Evolutionary conservation across 1,139 yeast genomes (phyloP).

Genomic region (Sugiyamaella grinbergsii): DNA sequence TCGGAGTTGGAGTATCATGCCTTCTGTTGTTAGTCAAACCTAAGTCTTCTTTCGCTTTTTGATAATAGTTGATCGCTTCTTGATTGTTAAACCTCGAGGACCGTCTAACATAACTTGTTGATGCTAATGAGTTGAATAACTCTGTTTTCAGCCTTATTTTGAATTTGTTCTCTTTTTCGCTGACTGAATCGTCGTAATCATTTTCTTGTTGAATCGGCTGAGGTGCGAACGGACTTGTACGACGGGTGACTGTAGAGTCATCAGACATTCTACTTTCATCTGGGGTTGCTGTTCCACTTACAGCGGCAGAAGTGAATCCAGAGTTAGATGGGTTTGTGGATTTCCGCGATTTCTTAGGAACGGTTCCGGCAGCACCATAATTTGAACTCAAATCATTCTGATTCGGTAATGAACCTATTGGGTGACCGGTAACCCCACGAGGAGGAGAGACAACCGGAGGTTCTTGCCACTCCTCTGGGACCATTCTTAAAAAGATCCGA

Average conservation of each 20-base stretch:
- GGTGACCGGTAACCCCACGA: slow-evolving; percentile 64
- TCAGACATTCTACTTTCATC: slow-evolving; percentile 10
- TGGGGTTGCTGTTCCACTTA: slow-evolving; percentile 15
- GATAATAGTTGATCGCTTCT: slow-evolving; percentile 27
- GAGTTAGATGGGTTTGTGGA: slow-evolving; percentile 2
- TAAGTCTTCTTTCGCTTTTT: slow-evolving; percentile 27
- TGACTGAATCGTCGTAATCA: slow-evolving; percentile 19
- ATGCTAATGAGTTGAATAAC: slow-evolving; percentile 39
- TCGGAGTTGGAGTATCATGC: slow-evolving; percentile 13
- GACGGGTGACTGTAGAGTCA: background rate
- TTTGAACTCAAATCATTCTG: slow-evolving; percentile 44
- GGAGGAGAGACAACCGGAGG: slow-evolving; percentile 57
- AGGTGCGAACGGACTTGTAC: background rate
- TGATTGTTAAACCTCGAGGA: slow-evolving; percentile 23
- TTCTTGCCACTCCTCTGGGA: slow-evolving; percentile 48
- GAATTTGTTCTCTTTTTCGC: slow-evolving; percentile 32
- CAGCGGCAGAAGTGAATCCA: slow-evolving; percentile 8
- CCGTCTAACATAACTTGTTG: slow-evolving; percentile 27
- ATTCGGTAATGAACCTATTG: slow-evolving; percentile 61
- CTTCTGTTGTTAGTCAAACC: slow-evolving; percentile 21
- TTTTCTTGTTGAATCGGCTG: slow-evolving; percentile 18
- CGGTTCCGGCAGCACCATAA: slow-evolving; percentile 27
- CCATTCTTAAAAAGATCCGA: slow-evolving; percentile 10
- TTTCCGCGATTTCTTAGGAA: slow-evolving; percentile 6
- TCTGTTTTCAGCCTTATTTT: slow-evolving; percentile 44